Evolutionary conservation across 2,329 filamentous ascomycete species (phyloP).

Genomic region (Pseudonectria buxi): DNA sequence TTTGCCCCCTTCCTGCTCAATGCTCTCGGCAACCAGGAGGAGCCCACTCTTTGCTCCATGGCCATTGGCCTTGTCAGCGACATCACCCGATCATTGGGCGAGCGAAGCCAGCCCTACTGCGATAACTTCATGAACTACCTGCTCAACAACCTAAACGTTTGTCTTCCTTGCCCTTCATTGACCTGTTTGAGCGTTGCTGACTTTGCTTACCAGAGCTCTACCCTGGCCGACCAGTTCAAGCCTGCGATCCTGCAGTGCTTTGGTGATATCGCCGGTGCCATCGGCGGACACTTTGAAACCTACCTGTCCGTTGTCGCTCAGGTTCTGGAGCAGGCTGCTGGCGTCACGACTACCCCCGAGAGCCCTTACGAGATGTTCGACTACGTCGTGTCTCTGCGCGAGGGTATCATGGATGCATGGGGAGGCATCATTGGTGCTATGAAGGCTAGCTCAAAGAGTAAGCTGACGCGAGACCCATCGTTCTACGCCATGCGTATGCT

Average conservation of each 20-base stretch:
- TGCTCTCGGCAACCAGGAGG: slow-evolving; percentile 90
- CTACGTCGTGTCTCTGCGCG: slow-evolving; percentile 88
- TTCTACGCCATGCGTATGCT: slow-evolving; percentile 12
- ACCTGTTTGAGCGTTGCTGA: slow-evolving; percentile 8
- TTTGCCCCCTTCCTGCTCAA: slow-evolving; percentile 92
- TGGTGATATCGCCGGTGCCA: slow-evolving; percentile 93
- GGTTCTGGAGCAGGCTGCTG: slow-evolving; percentile 87
- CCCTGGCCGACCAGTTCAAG: slow-evolving; percentile 94
- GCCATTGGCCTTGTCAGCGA: slow-evolving; percentile 96
- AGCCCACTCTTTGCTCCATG: slow-evolving; percentile 89
- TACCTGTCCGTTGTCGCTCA: slow-evolving; percentile 90
- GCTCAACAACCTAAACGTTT: slow-evolving; percentile 78
- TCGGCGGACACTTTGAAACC: slow-evolving; percentile 83
- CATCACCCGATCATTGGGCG: slow-evolving; percentile 84
- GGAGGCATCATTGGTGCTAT: slow-evolving; percentile 93
- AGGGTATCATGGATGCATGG: slow-evolving; percentile 99
- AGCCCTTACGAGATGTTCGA: slow-evolving; percentile 93
- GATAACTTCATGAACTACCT: slow-evolving; percentile 98
- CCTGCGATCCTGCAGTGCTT: slow-evolving; percentile 97
- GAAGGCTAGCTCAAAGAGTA: slow-evolving; percentile 74
- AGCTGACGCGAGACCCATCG: slow-evolving; percentile 27
- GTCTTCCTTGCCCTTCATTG: slow-evolving; percentile 23
- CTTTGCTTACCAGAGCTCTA: slow-evolving; percentile 54
- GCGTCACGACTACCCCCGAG: slow-evolving; percentile 70
- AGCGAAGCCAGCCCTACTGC: slow-evolving; percentile 89